These are phyloP conservation scores for Gaeumannomyces sp. DNA, from an alignment of 2,329 filamentous ascomycete genomes.

Conservation along the genomic window DNA sequence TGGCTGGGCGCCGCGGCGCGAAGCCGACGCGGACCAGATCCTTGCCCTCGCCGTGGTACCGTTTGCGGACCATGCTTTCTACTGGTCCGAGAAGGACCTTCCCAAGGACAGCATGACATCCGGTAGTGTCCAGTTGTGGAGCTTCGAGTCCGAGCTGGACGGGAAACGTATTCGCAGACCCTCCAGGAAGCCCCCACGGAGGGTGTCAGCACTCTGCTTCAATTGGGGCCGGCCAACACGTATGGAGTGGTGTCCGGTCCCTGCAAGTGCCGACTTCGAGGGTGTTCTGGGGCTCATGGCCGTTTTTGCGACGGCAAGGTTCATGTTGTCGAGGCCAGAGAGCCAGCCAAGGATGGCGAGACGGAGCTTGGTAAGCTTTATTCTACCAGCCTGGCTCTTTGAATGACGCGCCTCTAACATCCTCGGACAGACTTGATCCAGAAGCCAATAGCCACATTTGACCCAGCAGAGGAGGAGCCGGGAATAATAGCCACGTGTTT, in stretches of 20 bases:
- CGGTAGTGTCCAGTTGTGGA: slow-evolving; percentile 48
- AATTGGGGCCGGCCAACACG: slow-evolving; percentile 44
- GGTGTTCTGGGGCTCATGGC: slow-evolving; percentile 36
- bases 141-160: slow-evolving; percentile 34
- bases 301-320: slow-evolving; percentile 46
- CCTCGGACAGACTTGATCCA: slow-evolving; percentile 36
- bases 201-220: slow-evolving; percentile 40
- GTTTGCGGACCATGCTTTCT: slow-evolving; percentile 41
- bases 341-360: slow-evolving; percentile 2
- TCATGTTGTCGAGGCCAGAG: slow-evolving; percentile 38
- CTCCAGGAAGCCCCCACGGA: slow-evolving; percentile 28
- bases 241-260: slow-evolving; percentile 48
- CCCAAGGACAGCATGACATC: slow-evolving; percentile 30
- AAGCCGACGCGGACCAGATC: slow-evolving; percentile 11
- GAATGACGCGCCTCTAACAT: neutral
- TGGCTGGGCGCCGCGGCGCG: slow-evolving; percentile 42
- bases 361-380: slow-evolving; percentile 1
- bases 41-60: slow-evolving; percentile 47
- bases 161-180: slow-evolving; percentile 27
- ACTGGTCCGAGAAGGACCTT: slow-evolving; percentile 28
- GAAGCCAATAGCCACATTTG: slow-evolving; percentile 37
- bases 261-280: slow-evolving; percentile 20
- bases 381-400: neutral
- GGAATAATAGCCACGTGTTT: slow-evolving; percentile 43
- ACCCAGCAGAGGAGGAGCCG: slow-evolving; percentile 38